These are phyloP conservation scores for Hirschfeldia incana DNA, from an alignment of 345 rosid genomes.

Conservation along the genomic window DNA sequence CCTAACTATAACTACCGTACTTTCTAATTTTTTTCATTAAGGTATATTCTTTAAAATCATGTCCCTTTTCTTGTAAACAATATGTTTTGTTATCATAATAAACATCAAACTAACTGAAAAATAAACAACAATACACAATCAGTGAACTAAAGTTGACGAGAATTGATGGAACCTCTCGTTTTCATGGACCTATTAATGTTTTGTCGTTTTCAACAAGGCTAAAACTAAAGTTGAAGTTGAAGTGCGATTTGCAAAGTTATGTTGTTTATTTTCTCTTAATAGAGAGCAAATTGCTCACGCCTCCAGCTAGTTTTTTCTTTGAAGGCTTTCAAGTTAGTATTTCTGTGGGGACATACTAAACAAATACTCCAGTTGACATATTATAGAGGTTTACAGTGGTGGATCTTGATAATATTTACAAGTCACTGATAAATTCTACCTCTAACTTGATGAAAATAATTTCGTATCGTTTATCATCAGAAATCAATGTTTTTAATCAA, in stretches of 20 bases:
- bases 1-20: background rate
- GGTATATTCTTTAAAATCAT: background rate
- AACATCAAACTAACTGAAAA: background rate
- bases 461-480: too few species aligned
- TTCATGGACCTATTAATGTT: background rate
- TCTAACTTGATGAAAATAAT: background rate
- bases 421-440: background rate
- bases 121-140: background rate
- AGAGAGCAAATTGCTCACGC: constrained; percentile 31
- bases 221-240: constrained; percentile 27
- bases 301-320: constrained; percentile 2
- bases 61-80: background rate
- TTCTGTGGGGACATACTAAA: background rate
- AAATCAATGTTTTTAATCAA: too few species aligned
- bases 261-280: background rate
- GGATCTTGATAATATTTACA: background rate
- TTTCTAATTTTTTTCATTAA: background rate
- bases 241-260: constrained; percentile 14
- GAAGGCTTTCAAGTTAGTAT: too few species aligned
- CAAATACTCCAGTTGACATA: background rate
- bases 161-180: background rate
- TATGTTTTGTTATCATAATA: background rate
- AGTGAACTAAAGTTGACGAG: background rate
- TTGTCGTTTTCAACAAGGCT: constrained; percentile 18
- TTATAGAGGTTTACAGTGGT: background rate